These are phyloP conservation scores for Scedosporium boydii DNA, from an alignment of 2,329 filamentous ascomycete genomes.

Conservation along the genomic window DNA sequence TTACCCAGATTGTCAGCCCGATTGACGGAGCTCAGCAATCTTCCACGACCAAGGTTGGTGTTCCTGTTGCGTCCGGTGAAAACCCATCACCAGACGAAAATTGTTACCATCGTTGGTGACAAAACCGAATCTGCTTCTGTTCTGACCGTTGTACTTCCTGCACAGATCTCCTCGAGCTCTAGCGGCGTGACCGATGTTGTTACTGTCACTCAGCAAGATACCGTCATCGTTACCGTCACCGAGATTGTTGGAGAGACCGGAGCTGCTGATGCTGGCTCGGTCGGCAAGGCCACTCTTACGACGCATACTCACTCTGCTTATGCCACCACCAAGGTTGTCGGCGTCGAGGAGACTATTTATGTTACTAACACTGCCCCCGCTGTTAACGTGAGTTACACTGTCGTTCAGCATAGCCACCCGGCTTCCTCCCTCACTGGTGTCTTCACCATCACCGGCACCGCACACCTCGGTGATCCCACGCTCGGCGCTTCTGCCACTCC, in stretches of 20 bases:
- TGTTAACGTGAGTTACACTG: neutral
- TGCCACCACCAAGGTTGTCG: neutral
- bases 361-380: neutral
- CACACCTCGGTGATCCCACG: neutral
- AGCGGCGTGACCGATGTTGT: too few species aligned
- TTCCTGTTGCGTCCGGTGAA: too few species aligned
- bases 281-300: neutral
- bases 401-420: neutral
- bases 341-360: neutral
- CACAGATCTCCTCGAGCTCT: too few species aligned
- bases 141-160: neutral
- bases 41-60: neutral
- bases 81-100: too few species aligned
- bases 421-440: neutral
- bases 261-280: neutral
- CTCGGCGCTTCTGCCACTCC: neutral
- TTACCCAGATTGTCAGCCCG: constrained; percentile 9
- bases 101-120: neutral
- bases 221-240: neutral
- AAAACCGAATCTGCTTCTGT: neutral
- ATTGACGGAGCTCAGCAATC: neutral
- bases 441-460: neutral
- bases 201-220: neutral
- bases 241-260: neutral
- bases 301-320: neutral